A percentile compares a stretch with the other conserved stretches of the same genome.
These are phyloP conservation scores for Fusarium bactridioides DNA, from an alignment of 2,329 filamentous ascomycete species.

Conservation along the genomic window DNA sequence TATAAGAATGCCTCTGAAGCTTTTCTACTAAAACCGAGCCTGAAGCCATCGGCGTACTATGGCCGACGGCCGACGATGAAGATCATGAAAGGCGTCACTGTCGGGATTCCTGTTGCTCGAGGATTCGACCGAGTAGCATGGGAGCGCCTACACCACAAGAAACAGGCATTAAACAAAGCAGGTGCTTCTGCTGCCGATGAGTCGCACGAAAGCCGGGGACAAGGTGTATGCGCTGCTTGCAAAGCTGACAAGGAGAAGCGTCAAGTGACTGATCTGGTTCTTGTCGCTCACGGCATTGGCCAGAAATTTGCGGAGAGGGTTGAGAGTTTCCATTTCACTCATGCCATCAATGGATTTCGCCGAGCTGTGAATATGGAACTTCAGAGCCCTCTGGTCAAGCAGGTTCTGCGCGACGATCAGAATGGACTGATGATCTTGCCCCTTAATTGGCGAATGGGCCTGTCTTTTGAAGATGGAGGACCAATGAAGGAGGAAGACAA, in stretches of 20 bases:
- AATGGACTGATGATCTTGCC: conserved; percentile 94
- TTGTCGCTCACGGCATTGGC: conserved; percentile 95
- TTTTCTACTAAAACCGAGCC: conserved; percentile 84
- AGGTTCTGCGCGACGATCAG: conserved; percentile 77
- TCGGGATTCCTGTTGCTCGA: conserved; percentile 87
- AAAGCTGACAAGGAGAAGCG: conserved; percentile 68
- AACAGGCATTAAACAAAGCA: conserved; percentile 44
- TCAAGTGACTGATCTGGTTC: conserved; percentile 83
- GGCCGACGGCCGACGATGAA: conserved; percentile 82
- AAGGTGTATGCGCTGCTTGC: conserved; percentile 63
- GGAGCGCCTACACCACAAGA: conserved; percentile 72
- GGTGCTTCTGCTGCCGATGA: conserved; percentile 42
- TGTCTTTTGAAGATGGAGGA: conserved; percentile 86
- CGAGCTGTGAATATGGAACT: conserved; percentile 87
- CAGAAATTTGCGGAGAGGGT: conserved; percentile 95
- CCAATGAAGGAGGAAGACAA: conserved; percentile 64
- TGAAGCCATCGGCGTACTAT: conserved; percentile 86
- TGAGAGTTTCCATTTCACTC: conserved; percentile 96
- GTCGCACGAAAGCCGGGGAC: conserved; percentile 40
- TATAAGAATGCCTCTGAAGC: conserved; percentile 82
- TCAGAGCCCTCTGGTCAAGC: conserved; percentile 75
- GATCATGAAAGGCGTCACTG: conserved; percentile 81
- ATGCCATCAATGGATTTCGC: conserved; percentile 91
- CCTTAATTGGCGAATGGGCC: conserved; percentile 88
- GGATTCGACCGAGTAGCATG: conserved; percentile 84